Evolutionary conservation across 1,139 yeast species (phyloP).

Genomic region (Blastobotrys arbuscula): DNA sequence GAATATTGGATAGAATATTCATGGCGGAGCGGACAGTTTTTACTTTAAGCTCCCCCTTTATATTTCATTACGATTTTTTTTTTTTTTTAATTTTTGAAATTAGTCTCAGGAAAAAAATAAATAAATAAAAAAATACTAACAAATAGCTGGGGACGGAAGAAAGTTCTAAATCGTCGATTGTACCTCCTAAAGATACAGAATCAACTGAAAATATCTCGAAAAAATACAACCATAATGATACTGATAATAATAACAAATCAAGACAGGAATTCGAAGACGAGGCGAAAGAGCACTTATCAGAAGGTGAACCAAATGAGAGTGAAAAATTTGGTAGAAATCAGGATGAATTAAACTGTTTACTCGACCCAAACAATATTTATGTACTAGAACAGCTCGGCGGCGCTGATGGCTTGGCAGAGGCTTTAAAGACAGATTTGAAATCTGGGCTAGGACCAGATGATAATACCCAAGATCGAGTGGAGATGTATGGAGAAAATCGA

Average conservation of each 20-base stretch:
- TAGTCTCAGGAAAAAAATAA: too few relatives aligned
- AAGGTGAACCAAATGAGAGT: conserved; percentile 4
- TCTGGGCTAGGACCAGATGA: conserved; percentile 29
- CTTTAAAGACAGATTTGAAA: conserved; percentile 30
- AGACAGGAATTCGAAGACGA: conserved; percentile 5
- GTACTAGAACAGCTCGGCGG: conserved; percentile 32
- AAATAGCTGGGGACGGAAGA: too few relatives aligned
- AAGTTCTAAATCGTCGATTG: too few relatives aligned
- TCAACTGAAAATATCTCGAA: neutral
- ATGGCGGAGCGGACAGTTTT: too few relatives aligned
- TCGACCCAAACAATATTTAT: conserved; percentile 39
- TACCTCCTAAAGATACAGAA: neutral
- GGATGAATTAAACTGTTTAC: conserved; percentile 33
- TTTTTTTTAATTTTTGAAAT: too few relatives aligned
- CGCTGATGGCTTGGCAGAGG: conserved; percentile 27
- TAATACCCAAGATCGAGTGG: conserved; percentile 33
- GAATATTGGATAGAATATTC: too few relatives aligned
- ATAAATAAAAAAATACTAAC: neutral
- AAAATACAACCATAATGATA: neutral
- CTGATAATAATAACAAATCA: neutral
- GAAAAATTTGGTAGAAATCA: conserved; percentile 23
- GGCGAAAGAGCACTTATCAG: conserved; percentile 4
- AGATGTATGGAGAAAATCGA: conserved; percentile 58
- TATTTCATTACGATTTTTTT: too few relatives aligned
- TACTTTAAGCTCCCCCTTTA: too few relatives aligned